Base-by-base conservation (phyloP, 139 green algal genomes). In the Edaphochlamys debaryana region DNA sequence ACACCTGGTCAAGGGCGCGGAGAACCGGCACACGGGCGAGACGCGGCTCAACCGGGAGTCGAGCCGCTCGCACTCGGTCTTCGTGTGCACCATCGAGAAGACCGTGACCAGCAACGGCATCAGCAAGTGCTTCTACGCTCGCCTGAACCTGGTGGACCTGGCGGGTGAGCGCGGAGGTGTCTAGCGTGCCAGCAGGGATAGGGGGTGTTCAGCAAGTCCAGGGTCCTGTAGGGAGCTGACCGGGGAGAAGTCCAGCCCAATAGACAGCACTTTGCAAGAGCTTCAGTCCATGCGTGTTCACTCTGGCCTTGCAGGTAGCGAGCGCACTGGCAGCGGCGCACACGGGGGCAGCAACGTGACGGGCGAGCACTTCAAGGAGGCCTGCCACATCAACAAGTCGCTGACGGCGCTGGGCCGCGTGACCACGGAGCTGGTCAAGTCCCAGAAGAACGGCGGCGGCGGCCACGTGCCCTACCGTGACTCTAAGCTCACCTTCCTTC, bases 131-230 rank as follows among this genome's bases (percentile, higher is more conserved):
- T 89, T 93, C 74, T 90, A 84, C 60, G 90, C 88, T 15, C 88
- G 93, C 19, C 92, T 99, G 30, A 98, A 98, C 92, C 90, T 99
- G 17, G 96, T 99, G 25, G 97, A 99, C 89, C 90, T 99, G 42
- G 96, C 96, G 82, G 95, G 95, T 94, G 38, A 23, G 83, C 4
- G 62, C 13, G 23, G 4, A 20, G 17, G 52, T 62, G 52, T 29
- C 17, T 54, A n/a, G n/a, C n/a, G n/a, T n/a, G n/a, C n/a, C n/a
- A n/a, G n/a, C n/a, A n/a, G n/a, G n/a, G n/a, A n/a, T n/a, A n/a
- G n/a, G n/a, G n/a, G n/a, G n/a, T n/a, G n/a, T n/a, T n/a, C n/a
- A n/a, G n/a, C n/a, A n/a, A n/a, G n/a, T n/a, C n/a, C n/a, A n/a
- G n/a, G n/a, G n/a, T n/a, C n/a, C n/a, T n/a, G n/a, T n/a, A n/a